phyloP scores from a whole-genome alignment of 257 asterid genomes.

The Vinca minor region DNA sequence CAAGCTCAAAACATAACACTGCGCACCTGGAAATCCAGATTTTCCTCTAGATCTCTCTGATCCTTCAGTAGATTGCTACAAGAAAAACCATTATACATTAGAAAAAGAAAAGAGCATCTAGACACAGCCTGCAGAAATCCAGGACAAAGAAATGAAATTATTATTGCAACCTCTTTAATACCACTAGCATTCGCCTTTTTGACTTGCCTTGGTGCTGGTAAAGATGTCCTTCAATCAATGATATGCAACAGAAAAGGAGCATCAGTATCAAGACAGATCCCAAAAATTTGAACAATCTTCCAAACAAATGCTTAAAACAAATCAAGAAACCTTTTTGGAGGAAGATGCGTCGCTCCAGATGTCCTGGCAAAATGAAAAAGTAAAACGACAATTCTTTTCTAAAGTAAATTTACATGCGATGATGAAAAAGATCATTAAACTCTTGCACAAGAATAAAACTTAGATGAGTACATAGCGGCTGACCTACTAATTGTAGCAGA shows the following conservation, averaged over 20 bases:
- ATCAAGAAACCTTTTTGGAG: slow-evolving; percentile 46
- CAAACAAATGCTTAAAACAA: slow-evolving; percentile 10
- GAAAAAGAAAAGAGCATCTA: too few species aligned
- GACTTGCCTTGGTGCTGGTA: slow-evolving; percentile 49
- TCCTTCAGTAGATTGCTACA: slow-evolving; percentile 40
- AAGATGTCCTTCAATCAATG: slow-evolving; percentile 53
- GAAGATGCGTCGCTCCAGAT: slow-evolving; percentile 36
- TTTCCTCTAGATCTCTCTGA: slow-evolving; percentile 34
- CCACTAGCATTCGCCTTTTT: slow-evolving; percentile 29
- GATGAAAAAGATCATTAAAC: slow-evolving; percentile 6
- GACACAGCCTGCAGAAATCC: not conserved
- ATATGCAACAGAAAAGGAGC: slow-evolving; percentile 23
- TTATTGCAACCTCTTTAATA: slow-evolving; percentile 40
- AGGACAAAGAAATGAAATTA: slow-evolving; percentile 13
- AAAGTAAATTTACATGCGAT: slow-evolving; percentile 5
- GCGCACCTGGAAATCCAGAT: slow-evolving; percentile 63
- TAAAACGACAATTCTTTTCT: slow-evolving; percentile 11
- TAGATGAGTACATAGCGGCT: slow-evolving; percentile 8
- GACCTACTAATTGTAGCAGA: slow-evolving; percentile 38
- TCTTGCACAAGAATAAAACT: slow-evolving; percentile 2
- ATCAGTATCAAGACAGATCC: slow-evolving; percentile 19
- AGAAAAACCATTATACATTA: not conserved
- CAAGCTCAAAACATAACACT: slow-evolving; percentile 12
- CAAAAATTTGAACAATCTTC: slow-evolving; percentile 15
- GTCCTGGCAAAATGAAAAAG: slow-evolving; percentile 39